Base-by-base conservation (phyloP, 1,284 basidiomycete genomes). In the Trichosporon sp. region DNA sequence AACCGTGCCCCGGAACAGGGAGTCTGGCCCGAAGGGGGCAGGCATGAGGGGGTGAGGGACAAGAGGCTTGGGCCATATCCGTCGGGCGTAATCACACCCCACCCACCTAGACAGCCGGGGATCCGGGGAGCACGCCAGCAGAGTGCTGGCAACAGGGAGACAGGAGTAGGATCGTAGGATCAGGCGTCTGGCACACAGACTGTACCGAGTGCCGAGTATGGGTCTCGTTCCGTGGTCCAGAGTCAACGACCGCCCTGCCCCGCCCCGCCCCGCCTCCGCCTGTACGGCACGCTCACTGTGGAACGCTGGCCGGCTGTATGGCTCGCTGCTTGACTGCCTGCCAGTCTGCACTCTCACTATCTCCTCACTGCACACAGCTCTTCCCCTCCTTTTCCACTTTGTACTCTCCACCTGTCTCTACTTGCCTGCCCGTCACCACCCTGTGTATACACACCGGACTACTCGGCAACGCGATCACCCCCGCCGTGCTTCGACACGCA, bases 71-170 rank as follows among this genome's bases (percentile, higher is more conserved):
- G 48, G 19, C 56, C 56, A 16, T 35, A 61, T 32, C 26, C 56
- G 56, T 61, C 56, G 56, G 56, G 56, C 56, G 31, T 32, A 35
- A 32, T 61, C 26, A 61, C 26, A 32, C 32, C 56, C 56, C 56
- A 61, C 26, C 26, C 56, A 61, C 14, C 56, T 16, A 32, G 31
- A 19, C 56, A 61, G 31, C 56, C 56, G 26, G 56, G 32, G 14
- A 61, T 6, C 48, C 48, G 48, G 48, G 48, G 48, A 51, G 48
- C 19, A 21, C n/a, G 48, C 48, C 10, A 21, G 19, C 48, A 51
- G 54, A 26, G 26, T 26, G 26, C 26, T 26, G 26, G 26, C 26
- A 26, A 26, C 26, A 26, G 26, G 26, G 26, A 26, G 26, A 26
- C 26, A 26, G 26, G 26, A 26, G 26, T 26, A 26, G 26, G 26